These are phyloP conservation scores for Hanseniaspora pseudoguilliermondii DNA, from an alignment of 805 yeast species.

Conservation along the genomic window DNA sequence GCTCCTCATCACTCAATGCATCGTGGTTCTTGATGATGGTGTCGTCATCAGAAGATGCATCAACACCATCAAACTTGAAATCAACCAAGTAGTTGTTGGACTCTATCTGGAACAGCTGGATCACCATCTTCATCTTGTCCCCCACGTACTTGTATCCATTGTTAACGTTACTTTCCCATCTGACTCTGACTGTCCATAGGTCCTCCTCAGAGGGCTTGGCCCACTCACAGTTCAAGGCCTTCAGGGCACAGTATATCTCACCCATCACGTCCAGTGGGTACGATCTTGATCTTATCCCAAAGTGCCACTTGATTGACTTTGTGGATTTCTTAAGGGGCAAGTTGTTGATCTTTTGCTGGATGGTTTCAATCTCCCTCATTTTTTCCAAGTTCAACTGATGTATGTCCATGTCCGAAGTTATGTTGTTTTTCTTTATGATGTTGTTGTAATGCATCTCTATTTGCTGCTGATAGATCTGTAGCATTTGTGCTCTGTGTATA, in stretches of 20 bases:
- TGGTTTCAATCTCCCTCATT: conserved; percentile 9
- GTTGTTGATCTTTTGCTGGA: conserved; percentile 10
- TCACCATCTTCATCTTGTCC: conserved; percentile 90
- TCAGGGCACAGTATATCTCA: conserved; percentile 86
- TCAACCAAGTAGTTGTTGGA: conserved; percentile 93
- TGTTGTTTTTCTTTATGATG: conserved; percentile 19
- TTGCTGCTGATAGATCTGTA: conserved; percentile 24
- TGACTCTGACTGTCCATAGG: conserved; percentile 86
- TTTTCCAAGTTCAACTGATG: conserved; percentile 40
- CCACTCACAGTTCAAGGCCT: conserved; percentile 95
- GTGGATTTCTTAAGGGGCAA: conserved; percentile 44
- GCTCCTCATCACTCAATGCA: conserved; percentile 44
- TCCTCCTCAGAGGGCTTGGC: conserved; percentile 89
- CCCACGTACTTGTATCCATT: conserved; percentile 44
- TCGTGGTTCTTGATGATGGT: conserved; percentile 19
- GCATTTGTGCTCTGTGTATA: conserved; percentile 86
- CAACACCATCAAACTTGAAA: conserved; percentile 98
- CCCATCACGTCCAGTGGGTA: conserved; percentile 98
- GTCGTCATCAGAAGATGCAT: conserved; percentile 33
- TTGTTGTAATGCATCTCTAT: conserved; percentile 9
- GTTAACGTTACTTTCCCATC: conserved; percentile 42
- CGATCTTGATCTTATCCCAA: conserved; percentile 89
- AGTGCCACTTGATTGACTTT: conserved; percentile 87
- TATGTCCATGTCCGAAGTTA: conserved; percentile 21
- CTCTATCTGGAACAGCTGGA: conserved; percentile 87